phyloP scores from a whole-genome alignment of 2,329 filamentous ascomycete genomes.

The Pseudogymnoascus sp. region DNA sequence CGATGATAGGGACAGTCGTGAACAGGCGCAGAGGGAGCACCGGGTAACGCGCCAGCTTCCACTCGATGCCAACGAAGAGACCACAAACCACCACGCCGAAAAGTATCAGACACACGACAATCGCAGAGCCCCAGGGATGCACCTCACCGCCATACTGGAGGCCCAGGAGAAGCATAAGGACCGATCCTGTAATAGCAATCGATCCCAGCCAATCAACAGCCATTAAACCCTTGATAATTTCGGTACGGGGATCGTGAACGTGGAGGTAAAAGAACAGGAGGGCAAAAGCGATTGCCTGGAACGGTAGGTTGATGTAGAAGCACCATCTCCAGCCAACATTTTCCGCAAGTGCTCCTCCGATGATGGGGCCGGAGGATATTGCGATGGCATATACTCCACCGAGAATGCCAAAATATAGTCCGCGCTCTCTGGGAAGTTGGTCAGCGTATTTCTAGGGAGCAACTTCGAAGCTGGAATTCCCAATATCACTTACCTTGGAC shows the following conservation, averaged over 20 bases:
- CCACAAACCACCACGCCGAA: slow-evolving; percentile 46
- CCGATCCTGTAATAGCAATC: slow-evolving; percentile 54
- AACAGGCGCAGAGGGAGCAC: slow-evolving; percentile 70
- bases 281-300: slow-evolving; percentile 47
- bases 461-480: slow-evolving; percentile 8
- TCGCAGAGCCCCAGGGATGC: slow-evolving; percentile 57
- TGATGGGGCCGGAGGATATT: slow-evolving; percentile 30
- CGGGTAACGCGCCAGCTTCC: slow-evolving; percentile 52
- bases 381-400: slow-evolving; percentile 36
- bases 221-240: slow-evolving; percentile 12
- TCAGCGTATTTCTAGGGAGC: slow-evolving; percentile 11
- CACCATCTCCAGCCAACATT: slow-evolving; percentile 39
- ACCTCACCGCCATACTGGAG: slow-evolving; percentile 45
- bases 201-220: slow-evolving; percentile 11
- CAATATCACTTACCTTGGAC: not conserved
- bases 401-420: slow-evolving; percentile 35
- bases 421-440: slow-evolving; percentile 38
- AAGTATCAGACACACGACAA: slow-evolving; percentile 67
- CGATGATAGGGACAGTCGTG: slow-evolving; percentile 54
- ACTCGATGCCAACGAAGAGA: slow-evolving; percentile 44
- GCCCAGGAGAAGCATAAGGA: slow-evolving; percentile 62
- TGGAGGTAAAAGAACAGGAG: slow-evolving; percentile 54
- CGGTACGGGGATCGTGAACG: slow-evolving; percentile 39
- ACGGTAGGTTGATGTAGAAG: slow-evolving; percentile 41
- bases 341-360: slow-evolving; percentile 37